Base-by-base conservation (phyloP, 352 stramenopile genomes). In the Pythium dissotocum region DNA sequence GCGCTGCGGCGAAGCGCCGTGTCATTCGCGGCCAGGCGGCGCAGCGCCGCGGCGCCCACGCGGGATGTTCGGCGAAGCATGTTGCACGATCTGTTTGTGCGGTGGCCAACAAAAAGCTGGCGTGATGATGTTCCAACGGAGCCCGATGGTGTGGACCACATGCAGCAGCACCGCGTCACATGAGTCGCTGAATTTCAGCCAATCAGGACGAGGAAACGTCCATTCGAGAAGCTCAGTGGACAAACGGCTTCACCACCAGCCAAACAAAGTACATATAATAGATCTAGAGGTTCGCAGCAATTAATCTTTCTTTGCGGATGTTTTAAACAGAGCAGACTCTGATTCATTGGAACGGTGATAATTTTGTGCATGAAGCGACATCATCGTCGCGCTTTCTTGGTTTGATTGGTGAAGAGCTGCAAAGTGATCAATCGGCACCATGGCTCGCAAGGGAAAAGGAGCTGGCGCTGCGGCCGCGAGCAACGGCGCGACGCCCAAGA, bases 21-120 rank as follows among this genome's bases (percentile, higher is more conserved):
- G 44, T 70, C 30, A 24, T 48, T 40, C 49, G 21, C 24, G 26
- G 63, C 46, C 28, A 71, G 51, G 48, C 65, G 53, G 53, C 62
- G 65, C 57, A 76, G 52, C 38, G 69, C 64, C 32, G 30, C 28
- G 14, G 63, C 61, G 48, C 61, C 67, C 44, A 67, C 24, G 40
- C 69, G 72, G 18, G 69, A 58, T 21, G 70, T 61, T 42, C 64
- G 67, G 61, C 70, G 73, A 28, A 75, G 64, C 73, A 79, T 76
- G 21, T 12, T 67, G 53, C 42, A 24, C 16, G 42, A 51, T 51
- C 42, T 30, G 61, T 33, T 57, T 63, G 13, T 36, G 21, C 36
- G 61, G 46, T 61, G 57, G 38, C 65, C 57, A 66, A 58, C 65
- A 63, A 64, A 70, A 70, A 53, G 56, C 40, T 60, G 63, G 32